phyloP scores from a whole-genome alignment of 257 asterid genomes.

The Catharanthus roseus region DNA sequence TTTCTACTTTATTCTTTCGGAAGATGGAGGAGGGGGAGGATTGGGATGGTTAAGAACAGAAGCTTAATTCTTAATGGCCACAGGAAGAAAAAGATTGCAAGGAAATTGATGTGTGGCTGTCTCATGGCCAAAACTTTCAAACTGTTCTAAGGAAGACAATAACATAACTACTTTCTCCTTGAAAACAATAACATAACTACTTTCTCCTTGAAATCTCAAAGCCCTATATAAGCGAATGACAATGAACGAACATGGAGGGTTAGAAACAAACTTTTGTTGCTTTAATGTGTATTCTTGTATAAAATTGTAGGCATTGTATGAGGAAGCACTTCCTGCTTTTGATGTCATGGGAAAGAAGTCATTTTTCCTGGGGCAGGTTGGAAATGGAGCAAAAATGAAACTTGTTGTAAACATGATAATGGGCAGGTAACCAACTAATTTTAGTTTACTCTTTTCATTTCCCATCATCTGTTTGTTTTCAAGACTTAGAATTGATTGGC shows the following conservation, averaged over 20 bases:
- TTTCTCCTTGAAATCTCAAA: no score
- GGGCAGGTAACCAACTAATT: constrained; percentile 75
- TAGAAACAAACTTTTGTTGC: constrained; percentile 11
- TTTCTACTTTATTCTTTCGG: background rate
- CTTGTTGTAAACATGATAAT: constrained; percentile 96
- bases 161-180: background rate
- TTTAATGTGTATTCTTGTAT: constrained; percentile 4
- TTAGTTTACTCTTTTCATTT: background rate
- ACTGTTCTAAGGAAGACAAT: background rate
- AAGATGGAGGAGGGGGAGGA: background rate
- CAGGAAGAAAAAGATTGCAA: background rate
- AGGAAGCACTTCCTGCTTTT: constrained; percentile 68
- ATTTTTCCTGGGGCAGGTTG: constrained; percentile 75
- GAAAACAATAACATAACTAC: no score
- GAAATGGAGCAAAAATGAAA: constrained; percentile 97
- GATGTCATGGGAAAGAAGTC: constrained; percentile 88
- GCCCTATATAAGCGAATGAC: background rate
- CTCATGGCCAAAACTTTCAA: background rate
- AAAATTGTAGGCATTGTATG: constrained; percentile 58
- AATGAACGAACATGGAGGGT: background rate
- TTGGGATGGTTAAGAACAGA: background rate
- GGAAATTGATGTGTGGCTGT: background rate
- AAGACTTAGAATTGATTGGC: background rate
- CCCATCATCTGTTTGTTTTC: background rate
- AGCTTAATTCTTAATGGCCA: no score